Conservation (phyloP, 106 monocot genomes). For the Dioscorea alata region DNA sequence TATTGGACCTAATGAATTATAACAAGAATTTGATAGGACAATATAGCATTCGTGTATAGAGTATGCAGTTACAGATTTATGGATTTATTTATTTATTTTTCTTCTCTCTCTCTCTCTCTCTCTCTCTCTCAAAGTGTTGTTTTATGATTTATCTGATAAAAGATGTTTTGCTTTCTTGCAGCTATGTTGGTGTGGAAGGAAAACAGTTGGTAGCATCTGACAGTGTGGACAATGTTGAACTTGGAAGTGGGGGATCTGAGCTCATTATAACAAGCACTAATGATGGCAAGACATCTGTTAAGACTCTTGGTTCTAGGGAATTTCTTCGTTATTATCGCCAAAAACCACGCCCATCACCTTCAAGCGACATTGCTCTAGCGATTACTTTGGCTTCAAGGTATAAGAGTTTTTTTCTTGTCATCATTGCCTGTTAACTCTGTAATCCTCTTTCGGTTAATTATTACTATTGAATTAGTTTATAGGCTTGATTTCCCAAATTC, state of each 20-base stretch:
- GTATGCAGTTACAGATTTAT: too few species aligned
- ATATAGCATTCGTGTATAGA: too few species aligned
- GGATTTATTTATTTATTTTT: too few species aligned
- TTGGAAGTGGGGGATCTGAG: slow-evolving; percentile 77
- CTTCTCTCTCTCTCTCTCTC: too few species aligned
- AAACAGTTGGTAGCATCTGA: slow-evolving; percentile 64
- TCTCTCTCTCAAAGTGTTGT: too few species aligned
- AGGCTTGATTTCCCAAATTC: neutral
- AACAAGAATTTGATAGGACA: too few species aligned
- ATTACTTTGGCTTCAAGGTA: slow-evolving; percentile 84
- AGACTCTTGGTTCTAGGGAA: slow-evolving; percentile 74
- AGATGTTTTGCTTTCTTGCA: slow-evolving; percentile 5
- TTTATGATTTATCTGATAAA: too few species aligned
- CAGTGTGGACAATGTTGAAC: slow-evolving; percentile 42
- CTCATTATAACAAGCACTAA: slow-evolving; percentile 55
- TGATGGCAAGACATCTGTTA: slow-evolving; percentile 38
- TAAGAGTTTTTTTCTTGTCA: neutral
- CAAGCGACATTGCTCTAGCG: slow-evolving; percentile 52
- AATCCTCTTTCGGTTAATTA: neutral
- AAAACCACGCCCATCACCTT: slow-evolving; percentile 80
- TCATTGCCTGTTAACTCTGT: neutral
- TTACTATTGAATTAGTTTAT: neutral
- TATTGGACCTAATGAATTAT: too few species aligned
- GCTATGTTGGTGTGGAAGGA: slow-evolving; percentile 73
- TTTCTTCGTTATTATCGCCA: slow-evolving; percentile 90